phyloP scores from a whole-genome alignment of 2,329 filamentous ascomycete genomes.

The Calonectria multiphialidica region DNA sequence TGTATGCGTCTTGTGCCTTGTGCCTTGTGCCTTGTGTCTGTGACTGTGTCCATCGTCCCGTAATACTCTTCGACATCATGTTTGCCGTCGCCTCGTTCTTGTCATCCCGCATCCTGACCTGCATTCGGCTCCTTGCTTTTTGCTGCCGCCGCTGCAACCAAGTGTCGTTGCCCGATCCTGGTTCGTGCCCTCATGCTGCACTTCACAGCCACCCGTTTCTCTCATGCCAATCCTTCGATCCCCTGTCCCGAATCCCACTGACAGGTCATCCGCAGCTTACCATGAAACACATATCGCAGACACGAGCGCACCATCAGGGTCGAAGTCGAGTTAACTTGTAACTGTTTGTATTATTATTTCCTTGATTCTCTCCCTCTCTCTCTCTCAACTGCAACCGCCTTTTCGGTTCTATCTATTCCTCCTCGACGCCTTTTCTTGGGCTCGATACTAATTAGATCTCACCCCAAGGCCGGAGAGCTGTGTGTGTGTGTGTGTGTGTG shows the following conservation, averaged over 20 bases:
- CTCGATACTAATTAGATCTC: not conserved
- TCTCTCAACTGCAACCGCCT: not conserved
- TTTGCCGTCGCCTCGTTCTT: not conserved
- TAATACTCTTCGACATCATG: not conserved
- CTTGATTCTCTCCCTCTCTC: not conserved
- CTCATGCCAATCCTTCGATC: conserved; percentile 2
- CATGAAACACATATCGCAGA: conserved; percentile 11
- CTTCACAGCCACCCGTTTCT: not conserved
- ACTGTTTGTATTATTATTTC: conserved; percentile 4
- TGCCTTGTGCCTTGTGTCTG: not conserved
- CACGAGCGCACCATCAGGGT: not conserved
- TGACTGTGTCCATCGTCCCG: not conserved
- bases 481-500: conserved; percentile 32
- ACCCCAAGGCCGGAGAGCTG: conserved; percentile 39
- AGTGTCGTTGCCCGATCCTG: not conserved
- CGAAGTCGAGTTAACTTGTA: not conserved
- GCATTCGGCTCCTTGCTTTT: not conserved
- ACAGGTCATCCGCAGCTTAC: not conserved
- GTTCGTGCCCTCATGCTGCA: not conserved
- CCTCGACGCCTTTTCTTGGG: conserved; percentile 32
- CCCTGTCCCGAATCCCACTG: not conserved
- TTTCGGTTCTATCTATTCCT: conserved; percentile 16
- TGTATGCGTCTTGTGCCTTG: not conserved
- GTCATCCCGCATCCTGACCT: not conserved
- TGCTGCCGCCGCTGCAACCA: not conserved